A percentile compares a stretch with the other conserved stretches of the same genome.
These are phyloP conservation scores for Collybia sp. DNA, from an alignment of 768 basidiomycete species.

Conservation along the genomic window DNA sequence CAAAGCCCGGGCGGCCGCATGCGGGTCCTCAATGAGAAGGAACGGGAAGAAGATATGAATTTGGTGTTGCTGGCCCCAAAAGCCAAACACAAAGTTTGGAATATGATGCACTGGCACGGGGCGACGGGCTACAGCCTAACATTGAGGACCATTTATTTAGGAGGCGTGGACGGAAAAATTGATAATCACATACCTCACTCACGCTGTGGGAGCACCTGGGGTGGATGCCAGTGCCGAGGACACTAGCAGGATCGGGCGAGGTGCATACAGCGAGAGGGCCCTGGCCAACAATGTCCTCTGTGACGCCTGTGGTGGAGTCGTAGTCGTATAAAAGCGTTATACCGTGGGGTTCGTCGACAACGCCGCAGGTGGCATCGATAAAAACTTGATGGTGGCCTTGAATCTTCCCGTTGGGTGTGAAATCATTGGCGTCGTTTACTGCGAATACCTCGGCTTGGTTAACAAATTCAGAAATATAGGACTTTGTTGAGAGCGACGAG, in stretches of 20 bases:
- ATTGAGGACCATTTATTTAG: neutral
- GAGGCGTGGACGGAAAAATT: neutral
- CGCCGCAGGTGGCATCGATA: conserved; percentile 1
- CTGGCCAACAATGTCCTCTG: conserved; percentile 1
- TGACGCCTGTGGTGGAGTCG: conserved; percentile 14
- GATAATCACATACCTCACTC: no score
- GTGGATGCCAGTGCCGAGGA: conserved; percentile 4
- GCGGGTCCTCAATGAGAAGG: conserved; percentile 11
- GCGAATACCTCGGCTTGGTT: no score
- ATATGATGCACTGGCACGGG: conserved; percentile 16
- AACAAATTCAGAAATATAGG: no score
- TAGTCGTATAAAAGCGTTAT: conserved; percentile 10
- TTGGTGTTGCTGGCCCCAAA: conserved; percentile 10
- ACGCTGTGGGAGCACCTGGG: no score
- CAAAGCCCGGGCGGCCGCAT: no score
- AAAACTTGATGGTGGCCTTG: neutral
- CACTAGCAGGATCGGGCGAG: conserved; percentile 1
- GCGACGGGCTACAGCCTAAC: neutral
- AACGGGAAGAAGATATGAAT: conserved; percentile 21
- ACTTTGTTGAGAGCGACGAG: no score
- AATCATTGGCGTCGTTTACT: no score
- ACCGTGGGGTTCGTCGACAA: neutral
- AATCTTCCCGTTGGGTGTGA: no score
- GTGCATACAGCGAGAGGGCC: conserved; percentile 3
- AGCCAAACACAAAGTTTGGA: conserved; percentile 21